A percentile compares a stretch with the other conserved stretches of the same genome.
These are phyloP conservation scores for Stephania yunnanensis DNA, from an alignment of 164 flowering plant species.

Conservation along the genomic window DNA sequence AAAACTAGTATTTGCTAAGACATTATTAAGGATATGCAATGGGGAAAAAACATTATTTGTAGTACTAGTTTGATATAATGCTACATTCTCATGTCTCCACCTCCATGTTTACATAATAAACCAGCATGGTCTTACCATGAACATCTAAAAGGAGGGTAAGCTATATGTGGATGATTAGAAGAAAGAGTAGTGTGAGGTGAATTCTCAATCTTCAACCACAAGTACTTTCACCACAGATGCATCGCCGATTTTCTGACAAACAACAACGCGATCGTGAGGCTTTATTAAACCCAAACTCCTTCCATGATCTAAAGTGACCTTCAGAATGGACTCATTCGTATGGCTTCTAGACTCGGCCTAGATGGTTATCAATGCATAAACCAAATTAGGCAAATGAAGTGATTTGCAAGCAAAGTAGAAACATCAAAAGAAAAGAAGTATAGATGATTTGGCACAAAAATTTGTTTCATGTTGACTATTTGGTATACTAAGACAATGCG, in stretches of 20 bases:
- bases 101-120: neutral
- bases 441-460: neutral
- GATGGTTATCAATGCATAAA: neutral
- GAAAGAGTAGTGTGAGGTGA: neutral
- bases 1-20: no score
- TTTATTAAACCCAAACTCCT: constrained; percentile 69
- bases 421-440: neutral
- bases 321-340: constrained; percentile 81
- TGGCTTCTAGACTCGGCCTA: constrained; percentile 84
- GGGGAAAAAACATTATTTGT: neutral
- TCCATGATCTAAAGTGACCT: constrained; percentile 89
- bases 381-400: neutral
- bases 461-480: neutral
- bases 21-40: neutral
- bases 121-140: neutral
- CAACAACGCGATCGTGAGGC: constrained; percentile 85
- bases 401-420: neutral
- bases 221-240: constrained; percentile 86
- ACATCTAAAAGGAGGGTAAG: no score
- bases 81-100: neutral
- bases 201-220: constrained; percentile 68
- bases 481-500: neutral
- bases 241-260: constrained; percentile 95
- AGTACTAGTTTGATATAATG: neutral
- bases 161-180: neutral